Conservation (phyloP, 495 filamentous ascomycete species). For the Arthonia radiata region DNA sequence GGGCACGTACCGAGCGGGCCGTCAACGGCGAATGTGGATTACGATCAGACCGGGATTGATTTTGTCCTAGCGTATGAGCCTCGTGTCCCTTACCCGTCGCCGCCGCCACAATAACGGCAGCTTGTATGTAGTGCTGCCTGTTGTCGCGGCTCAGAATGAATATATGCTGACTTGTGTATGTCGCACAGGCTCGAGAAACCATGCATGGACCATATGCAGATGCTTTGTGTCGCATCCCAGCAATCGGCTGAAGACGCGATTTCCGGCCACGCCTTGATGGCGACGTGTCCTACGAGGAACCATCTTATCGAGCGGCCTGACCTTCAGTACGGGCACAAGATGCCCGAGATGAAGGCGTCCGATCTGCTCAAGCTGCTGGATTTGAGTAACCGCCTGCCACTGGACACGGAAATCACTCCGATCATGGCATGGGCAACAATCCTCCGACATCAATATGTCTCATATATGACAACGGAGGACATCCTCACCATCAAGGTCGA, state of each 20-base stretch:
- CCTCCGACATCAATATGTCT: slow-evolving; percentile 40
- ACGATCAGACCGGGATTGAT: slow-evolving; percentile 75
- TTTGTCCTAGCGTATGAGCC: slow-evolving; percentile 81
- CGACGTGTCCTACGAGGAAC: slow-evolving; percentile 49
- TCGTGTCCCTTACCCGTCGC: slow-evolving; percentile 33
- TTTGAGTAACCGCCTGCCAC: slow-evolving; percentile 56
- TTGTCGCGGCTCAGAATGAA: slow-evolving; percentile 6
- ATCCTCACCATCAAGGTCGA: slow-evolving; percentile 48
- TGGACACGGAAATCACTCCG: slow-evolving; percentile 88
- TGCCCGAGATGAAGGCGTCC: slow-evolving; percentile 43
- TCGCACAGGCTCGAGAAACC: slow-evolving; percentile 61
- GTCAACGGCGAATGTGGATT: too few relatives aligned
- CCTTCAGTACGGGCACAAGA: slow-evolving; percentile 22
- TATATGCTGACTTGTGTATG: slow-evolving; percentile 1
- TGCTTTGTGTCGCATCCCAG: slow-evolving; percentile 33
- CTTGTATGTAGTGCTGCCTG: slow-evolving; percentile 13
- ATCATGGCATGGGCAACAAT: slow-evolving; percentile 84
- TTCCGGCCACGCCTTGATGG: slow-evolving; percentile 76
- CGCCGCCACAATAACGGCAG: slow-evolving; percentile 29
- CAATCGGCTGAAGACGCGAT: slow-evolving; percentile 18
- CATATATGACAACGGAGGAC: slow-evolving; percentile 37
- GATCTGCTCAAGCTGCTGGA: slow-evolving; percentile 63
- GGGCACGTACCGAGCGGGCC: slow-evolving; percentile 14
- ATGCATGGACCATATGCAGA: slow-evolving; percentile 85
- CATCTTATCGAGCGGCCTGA: slow-evolving; percentile 16